Evolutionary conservation across 768 basidiomycete species (phyloP).

Genomic region (Termitomyces sp.): DNA sequence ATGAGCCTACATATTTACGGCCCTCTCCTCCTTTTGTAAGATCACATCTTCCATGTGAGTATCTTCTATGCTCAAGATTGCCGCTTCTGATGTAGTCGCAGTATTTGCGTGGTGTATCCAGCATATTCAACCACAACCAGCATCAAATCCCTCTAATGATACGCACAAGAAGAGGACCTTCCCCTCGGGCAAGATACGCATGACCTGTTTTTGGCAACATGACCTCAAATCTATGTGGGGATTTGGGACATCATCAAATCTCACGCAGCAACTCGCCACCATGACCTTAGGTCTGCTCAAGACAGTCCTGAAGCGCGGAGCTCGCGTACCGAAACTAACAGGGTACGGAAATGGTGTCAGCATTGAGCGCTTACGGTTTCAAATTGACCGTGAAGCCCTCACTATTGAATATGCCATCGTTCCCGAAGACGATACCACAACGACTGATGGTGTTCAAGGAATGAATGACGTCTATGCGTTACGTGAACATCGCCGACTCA

Average conservation of each 20-base stretch:
- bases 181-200: conserved; percentile 48
- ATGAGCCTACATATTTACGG: conserved; percentile 88
- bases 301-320: conserved; percentile 72
- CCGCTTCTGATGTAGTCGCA: conserved; percentile 22
- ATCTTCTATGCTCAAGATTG: conserved; percentile 1
- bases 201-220: conserved; percentile 95
- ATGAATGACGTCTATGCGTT: conserved; percentile 62
- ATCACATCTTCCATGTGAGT: conserved; percentile 71
- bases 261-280: conserved; percentile 81
- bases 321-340: conserved; percentile 67
- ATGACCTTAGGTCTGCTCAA: conserved; percentile 82
- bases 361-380: conserved; percentile 76
- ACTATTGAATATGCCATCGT: conserved; percentile 82
- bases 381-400: conserved; percentile 79
- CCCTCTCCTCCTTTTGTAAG: conserved; percentile 91
- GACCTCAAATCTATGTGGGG: conserved; percentile 88
- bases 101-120: conserved; percentile 97
- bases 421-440: conserved; percentile 57
- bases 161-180: conserved; percentile 30
- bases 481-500: conserved; percentile 66
- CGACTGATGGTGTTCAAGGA: conserved; percentile 36
- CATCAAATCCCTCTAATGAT: conserved; percentile 23
- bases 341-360: conserved; percentile 82
- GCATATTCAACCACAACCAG: conserved; percentile 39
- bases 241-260: conserved; percentile 57